Evolutionary conservation across 2,329 filamentous ascomycete genomes (phyloP).

Genomic region (Fusarium coicis): DNA sequence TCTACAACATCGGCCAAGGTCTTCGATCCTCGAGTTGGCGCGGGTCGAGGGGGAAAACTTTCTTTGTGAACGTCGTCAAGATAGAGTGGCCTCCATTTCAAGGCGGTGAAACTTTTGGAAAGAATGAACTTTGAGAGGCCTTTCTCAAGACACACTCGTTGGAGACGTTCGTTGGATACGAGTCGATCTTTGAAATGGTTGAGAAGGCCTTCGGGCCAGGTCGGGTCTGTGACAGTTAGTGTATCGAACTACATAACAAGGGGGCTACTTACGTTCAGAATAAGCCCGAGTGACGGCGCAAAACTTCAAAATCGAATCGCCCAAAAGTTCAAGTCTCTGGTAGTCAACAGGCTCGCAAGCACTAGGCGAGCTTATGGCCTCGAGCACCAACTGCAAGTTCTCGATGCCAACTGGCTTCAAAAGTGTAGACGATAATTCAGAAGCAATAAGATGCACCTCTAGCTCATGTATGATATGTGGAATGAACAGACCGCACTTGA

Average conservation of each 20-base stretch:
- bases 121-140: constrained; percentile 81
- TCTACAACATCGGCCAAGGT: constrained; percentile 89
- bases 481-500: constrained; percentile 69
- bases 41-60: not conserved
- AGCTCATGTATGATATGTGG: constrained; percentile 79
- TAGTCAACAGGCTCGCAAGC: constrained; percentile 75
- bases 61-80: constrained; percentile 51
- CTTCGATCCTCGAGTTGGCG: constrained; percentile 72
- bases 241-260: fast-evolving
- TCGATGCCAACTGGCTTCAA: constrained; percentile 59
- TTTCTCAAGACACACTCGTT: constrained; percentile 67
- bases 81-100: constrained; percentile 78
- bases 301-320: constrained; percentile 85
- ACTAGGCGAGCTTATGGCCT: constrained; percentile 75
- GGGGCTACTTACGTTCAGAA: constrained; percentile 57
- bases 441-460: constrained; percentile 71
- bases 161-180: constrained; percentile 81
- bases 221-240: constrained; percentile 59
- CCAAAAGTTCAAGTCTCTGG: constrained; percentile 86
- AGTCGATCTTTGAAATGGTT: constrained; percentile 73
- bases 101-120: constrained; percentile 71
- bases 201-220: constrained; percentile 82
- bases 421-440: constrained; percentile 60
- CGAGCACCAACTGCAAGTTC: constrained; percentile 66
- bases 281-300: constrained; percentile 73